Evolutionary conservation across 176 grass and related monocot genomes (phyloP).

Genomic region (Ensete glaucum): DNA sequence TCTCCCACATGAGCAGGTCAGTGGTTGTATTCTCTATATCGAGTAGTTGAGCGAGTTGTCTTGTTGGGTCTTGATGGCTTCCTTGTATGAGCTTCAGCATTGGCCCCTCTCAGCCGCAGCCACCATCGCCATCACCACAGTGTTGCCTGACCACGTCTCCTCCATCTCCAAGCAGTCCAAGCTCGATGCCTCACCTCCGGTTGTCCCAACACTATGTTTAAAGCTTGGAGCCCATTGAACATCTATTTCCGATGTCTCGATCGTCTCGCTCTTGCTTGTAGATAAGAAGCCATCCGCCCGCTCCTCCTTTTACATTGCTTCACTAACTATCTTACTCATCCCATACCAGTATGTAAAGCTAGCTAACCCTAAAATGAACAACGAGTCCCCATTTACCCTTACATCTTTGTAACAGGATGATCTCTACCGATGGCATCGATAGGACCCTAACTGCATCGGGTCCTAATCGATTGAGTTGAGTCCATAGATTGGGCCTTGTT

Average conservation of each 20-base stretch:
- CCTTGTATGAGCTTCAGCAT: slow-evolving; percentile 38
- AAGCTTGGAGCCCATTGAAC: background rate
- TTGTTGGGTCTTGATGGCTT: slow-evolving; percentile 38
- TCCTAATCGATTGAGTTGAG: too few relatives aligned
- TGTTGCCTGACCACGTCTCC: slow-evolving; percentile 41
- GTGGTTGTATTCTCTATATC: background rate
- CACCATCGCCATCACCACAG: slow-evolving; percentile 44
- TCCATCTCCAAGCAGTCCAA: slow-evolving; percentile 32
- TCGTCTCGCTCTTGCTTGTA: slow-evolving; percentile 7
- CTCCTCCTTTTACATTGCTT: slow-evolving; percentile 23
- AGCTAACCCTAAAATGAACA: slow-evolving; percentile 10
- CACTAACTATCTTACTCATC: slow-evolving; percentile 39
- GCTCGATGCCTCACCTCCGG: background rate
- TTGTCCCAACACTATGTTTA: background rate
- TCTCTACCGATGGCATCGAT: slow-evolving; percentile 61
- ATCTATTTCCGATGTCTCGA: slow-evolving; percentile 7
- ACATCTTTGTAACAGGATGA: slow-evolving; percentile 40
- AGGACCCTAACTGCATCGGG: too few relatives aligned
- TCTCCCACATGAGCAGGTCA: background rate
- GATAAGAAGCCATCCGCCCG: background rate
- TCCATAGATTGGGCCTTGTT: too few relatives aligned
- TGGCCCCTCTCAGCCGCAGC: slow-evolving; percentile 70
- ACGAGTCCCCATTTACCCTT: background rate
- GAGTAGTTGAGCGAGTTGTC: background rate
- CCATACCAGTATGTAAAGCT: slow-evolving; percentile 68